Base-by-base conservation (phyloP, 1,284 basidiomycete species). In the Pseudozyma sp. region DNA sequence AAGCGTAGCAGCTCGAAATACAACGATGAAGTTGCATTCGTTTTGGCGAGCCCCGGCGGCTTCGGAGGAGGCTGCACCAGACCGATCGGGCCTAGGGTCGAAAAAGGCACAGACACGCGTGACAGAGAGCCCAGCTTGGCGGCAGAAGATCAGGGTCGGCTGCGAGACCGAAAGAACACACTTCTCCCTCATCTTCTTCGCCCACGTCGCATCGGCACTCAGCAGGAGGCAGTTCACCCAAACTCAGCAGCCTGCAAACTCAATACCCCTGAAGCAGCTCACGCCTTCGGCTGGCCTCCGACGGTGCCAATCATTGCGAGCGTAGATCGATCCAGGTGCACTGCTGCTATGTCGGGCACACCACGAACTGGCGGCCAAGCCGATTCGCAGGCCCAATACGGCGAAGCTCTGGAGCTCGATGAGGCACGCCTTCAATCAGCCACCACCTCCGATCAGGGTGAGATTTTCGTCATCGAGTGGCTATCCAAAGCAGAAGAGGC, bases 391-490 rank as follows among this genome's bases (percentile, higher is more conserved):
- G 46, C 65, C 14, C 62, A 66, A 19, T 66, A 67, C 40, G 53
- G 48, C 33, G 57, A 67, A 31, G 64, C 68, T 5, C 73, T 70
- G 10, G 54, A 60, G 35, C 74, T 76, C 6, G 75, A 77, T 14
- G 63, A 79, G 51, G 39, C 64, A 17, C 77, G 74, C 29, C 70
- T 81, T 30, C 56, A 68, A 19, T 67, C 71, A 1, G 81, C 81
- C 6, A 75, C 93, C 44, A 84, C 88, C 5, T 89, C 88, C 48
- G 92, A 94, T 61, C 91, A 91, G 84, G 91, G 89, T 16, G 91
- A 92, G 71, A 88, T 93, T 54, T 92, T 92, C 79, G 84, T 94
- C 16, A 90, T 94, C 74, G 90, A 92, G 83, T 94, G 92, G 92
- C 87, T 94, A 6, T 88, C 90, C 7, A 87, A 87, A 29, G 88